Evolutionary conservation across 805 yeast species (phyloP).

Genomic region (Lipomyces japonicus): DNA sequence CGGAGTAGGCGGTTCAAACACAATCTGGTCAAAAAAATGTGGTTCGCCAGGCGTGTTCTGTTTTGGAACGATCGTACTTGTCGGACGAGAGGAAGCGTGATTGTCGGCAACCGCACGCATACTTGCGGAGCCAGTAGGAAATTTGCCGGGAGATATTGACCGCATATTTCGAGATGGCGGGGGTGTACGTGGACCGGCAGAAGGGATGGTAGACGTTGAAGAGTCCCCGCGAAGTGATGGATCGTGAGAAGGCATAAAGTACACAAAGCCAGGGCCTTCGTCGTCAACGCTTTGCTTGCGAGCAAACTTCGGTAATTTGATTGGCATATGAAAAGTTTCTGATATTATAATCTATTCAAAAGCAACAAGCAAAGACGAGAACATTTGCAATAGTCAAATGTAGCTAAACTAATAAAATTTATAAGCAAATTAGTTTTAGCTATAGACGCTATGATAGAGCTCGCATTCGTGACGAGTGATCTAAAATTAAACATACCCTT

Average conservation of each 20-base stretch:
- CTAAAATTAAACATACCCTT: too few species aligned
- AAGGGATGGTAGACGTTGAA: constrained; percentile 2
- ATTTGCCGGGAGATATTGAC: background rate
- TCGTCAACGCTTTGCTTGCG: constrained; percentile 5
- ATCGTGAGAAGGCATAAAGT: background rate
- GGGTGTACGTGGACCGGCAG: constrained; percentile 5
- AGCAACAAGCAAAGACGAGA: too few species aligned
- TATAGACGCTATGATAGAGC: too few species aligned
- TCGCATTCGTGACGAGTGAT: too few species aligned
- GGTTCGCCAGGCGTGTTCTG: background rate
- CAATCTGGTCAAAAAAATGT: constrained; percentile 1
- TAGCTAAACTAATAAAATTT: too few species aligned
- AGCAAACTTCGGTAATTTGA: constrained; percentile 4
- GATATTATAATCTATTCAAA: too few species aligned
- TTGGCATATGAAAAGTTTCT: too few species aligned
- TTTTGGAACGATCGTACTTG: too few species aligned
- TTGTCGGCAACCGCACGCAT: background rate
- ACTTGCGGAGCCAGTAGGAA: background rate
- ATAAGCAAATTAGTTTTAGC: too few species aligned
- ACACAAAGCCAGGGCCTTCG: constrained; percentile 1
- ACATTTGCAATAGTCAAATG: too few species aligned
- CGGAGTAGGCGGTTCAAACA: constrained; percentile 3
- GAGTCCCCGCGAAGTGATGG: background rate
- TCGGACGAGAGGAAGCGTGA: too few species aligned
- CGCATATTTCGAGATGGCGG: background rate